Conservation (phyloP, 208 protist species). For the Trichomonas vaginalis region DNA sequence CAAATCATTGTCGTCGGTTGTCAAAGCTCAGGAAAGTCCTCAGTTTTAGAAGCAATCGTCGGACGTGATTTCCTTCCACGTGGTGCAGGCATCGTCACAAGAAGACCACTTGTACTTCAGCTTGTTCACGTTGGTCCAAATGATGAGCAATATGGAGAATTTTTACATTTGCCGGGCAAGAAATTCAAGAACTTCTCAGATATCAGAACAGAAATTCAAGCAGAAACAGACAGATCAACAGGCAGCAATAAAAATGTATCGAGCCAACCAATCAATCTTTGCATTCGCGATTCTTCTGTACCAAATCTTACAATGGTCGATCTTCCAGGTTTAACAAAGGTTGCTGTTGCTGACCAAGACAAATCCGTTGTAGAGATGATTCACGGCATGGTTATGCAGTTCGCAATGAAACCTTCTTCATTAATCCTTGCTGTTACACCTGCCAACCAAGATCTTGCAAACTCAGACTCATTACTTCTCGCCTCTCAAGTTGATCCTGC, state of each 20-base stretch:
- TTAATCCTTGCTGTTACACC: constrained; percentile 42
- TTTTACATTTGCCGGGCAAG: constrained; percentile 57
- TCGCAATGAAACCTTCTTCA: constrained; percentile 21
- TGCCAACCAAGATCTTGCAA: constrained; percentile 46
- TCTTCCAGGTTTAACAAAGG: constrained; percentile 43
- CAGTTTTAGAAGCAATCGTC: constrained; percentile 93
- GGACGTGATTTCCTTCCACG: constrained; percentile 94
- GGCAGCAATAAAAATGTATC: neutral
- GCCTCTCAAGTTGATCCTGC: constrained; percentile 40
- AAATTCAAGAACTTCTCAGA: constrained; percentile 76
- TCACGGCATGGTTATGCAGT: constrained; percentile 31
- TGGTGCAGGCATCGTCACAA: constrained; percentile 92
- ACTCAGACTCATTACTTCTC: constrained; percentile 35
- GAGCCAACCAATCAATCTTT: constrained; percentile 1
- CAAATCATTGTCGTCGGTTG: constrained; percentile 37
- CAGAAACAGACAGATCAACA: constrained; percentile 68
- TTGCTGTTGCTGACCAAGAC: constrained; percentile 36
- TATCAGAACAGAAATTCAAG: constrained; percentile 68
- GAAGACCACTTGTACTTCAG: constrained; percentile 91
- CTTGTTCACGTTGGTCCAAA: constrained; percentile 48
- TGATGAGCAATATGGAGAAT: constrained; percentile 55
- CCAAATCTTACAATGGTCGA: constrained; percentile 45
- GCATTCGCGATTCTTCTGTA: constrained; percentile 31
- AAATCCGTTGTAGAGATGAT: constrained; percentile 39
- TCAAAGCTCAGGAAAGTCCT: constrained; percentile 35